Conservation (phyloP, 1,284 basidiomycete genomes). For the Rhodotorula sp. region DNA sequence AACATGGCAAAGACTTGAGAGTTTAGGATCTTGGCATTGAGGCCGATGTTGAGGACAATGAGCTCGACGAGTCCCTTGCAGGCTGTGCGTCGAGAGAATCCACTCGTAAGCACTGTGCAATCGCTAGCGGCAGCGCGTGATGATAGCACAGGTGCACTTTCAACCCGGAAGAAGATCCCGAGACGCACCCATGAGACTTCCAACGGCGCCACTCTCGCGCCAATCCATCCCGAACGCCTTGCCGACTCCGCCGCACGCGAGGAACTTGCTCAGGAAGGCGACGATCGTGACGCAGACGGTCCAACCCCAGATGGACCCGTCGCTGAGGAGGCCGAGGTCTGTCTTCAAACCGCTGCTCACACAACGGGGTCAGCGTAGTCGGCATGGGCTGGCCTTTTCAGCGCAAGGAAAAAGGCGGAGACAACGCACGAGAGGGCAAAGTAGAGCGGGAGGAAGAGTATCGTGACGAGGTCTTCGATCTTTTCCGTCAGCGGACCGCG, state of each 20-base stretch:
- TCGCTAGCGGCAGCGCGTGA: no score
- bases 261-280: constrained; percentile 75
- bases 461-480: constrained; percentile 68
- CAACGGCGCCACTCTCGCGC: constrained; percentile 80
- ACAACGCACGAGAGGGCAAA: constrained; percentile 43
- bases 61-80: constrained; percentile 53
- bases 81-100: constrained; percentile 16
- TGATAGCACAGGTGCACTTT: neutral
- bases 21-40: constrained; percentile 73
- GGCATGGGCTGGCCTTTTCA: no score
- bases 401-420: no score
- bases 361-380: neutral
- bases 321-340: constrained; percentile 73
- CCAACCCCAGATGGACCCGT: constrained; percentile 78
- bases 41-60: constrained; percentile 88
- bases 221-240: constrained; percentile 65
- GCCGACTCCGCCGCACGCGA: constrained; percentile 65
- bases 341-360: constrained; percentile 60
- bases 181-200: constrained; percentile 77
- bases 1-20: constrained; percentile 73
- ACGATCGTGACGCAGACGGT: constrained; percentile 74
- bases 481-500: constrained; percentile 63
- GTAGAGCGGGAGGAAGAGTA: constrained; percentile 68
- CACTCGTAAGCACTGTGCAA: neutral
- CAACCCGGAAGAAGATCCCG: no score